Evolutionary conservation across 176 grass and related monocot species (phyloP).

Genomic region (Musa troglodytarum): DNA sequence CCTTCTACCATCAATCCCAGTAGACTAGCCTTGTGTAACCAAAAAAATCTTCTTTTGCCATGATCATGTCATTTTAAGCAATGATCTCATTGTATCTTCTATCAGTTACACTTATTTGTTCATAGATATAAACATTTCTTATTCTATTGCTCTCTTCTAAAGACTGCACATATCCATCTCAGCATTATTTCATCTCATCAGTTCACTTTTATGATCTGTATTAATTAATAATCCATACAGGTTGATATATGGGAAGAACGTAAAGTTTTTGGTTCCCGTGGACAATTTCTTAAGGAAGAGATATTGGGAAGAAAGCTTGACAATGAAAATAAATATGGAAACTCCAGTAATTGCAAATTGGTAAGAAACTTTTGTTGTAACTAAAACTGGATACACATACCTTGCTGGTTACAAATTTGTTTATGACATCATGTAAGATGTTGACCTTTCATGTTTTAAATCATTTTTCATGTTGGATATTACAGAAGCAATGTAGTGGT

Average conservation of each 20-base stretch:
- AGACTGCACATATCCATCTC: not conserved
- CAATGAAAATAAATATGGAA: constrained; percentile 32
- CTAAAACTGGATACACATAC: not conserved
- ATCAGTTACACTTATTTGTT: not conserved
- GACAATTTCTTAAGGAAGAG: constrained; percentile 71
- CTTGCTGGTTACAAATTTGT: not conserved
- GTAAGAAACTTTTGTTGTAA: constrained; percentile 34
- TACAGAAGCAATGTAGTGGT: constrained; percentile 48
- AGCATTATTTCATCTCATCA: not conserved
- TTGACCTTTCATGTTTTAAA: not conserved
- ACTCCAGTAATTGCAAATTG: constrained; percentile 34
- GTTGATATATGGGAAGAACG: constrained; percentile 82
- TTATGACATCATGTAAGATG: not conserved
- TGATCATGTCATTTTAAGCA: too few species aligned
- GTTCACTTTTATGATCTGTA: not conserved
- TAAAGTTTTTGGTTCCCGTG: constrained; percentile 73
- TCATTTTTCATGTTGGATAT: constrained; percentile 16
- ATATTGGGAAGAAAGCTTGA: constrained; percentile 43
- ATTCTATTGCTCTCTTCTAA: not conserved
- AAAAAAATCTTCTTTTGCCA: too few species aligned
- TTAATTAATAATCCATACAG: constrained; percentile 26
- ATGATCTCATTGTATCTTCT: too few species aligned
- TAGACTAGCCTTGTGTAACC: too few species aligned
- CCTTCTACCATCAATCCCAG: not conserved
- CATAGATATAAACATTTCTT: not conserved